Conservation (phyloP, 257 asterid species). For the Gentiana dahurica region DNA sequence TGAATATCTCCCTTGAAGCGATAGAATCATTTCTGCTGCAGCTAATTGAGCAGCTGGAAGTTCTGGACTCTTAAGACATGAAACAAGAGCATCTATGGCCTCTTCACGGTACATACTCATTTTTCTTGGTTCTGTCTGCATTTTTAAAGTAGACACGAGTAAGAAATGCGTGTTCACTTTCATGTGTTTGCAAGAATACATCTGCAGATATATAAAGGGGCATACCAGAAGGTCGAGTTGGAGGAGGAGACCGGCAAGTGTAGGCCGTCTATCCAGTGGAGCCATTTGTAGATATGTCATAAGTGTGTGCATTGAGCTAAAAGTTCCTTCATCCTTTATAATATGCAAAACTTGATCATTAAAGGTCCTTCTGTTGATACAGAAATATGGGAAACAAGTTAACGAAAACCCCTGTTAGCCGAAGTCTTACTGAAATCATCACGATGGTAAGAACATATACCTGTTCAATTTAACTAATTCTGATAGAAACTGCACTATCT, state of each 20-base stretch:
- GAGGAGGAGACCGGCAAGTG: constrained; percentile 68
- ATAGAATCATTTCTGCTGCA: constrained; percentile 65
- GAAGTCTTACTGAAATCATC: neutral
- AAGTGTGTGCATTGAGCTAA: constrained; percentile 71
- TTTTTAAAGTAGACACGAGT: neutral
- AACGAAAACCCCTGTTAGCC: neutral
- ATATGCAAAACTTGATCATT: constrained; percentile 52
- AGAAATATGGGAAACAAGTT: constrained; percentile 1
- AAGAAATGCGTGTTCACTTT: neutral
- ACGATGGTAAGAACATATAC: constrained; percentile 14
- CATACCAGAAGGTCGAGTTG: constrained; percentile 77
- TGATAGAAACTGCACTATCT: constrained; percentile 54
- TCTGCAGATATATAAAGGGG: constrained; percentile 6
- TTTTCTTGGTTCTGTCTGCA: constrained; percentile 77
- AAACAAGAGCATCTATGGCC: constrained; percentile 57
- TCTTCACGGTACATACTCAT: constrained; percentile 91
- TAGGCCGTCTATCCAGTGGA: constrained; percentile 45
- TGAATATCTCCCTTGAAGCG: constrained; percentile 77
- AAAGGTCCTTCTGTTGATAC: constrained; percentile 46
- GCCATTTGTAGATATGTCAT: constrained; percentile 56
- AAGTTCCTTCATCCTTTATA: constrained; percentile 62
- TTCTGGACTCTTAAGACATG: constrained; percentile 61
- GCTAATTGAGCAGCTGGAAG: constrained; percentile 44
- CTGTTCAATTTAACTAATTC: constrained; percentile 65
- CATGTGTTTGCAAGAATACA: too few species aligned